Conservation (phyloP, 352 stramenopile species). For the Globisporangium splendens region DNA sequence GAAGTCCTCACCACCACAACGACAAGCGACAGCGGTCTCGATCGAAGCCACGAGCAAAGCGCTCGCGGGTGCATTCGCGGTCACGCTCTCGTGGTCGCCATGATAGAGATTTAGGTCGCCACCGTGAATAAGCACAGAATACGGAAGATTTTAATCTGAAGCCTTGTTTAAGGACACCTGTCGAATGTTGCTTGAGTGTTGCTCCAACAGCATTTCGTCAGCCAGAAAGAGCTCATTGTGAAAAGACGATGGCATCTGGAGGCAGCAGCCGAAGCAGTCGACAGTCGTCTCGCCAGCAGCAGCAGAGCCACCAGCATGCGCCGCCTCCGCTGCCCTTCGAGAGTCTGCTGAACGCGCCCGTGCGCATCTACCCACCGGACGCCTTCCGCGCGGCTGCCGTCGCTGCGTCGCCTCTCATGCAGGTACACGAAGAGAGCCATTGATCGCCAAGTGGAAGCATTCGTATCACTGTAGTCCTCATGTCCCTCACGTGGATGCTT, state of each 20-base stretch:
- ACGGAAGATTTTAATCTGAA: no score
- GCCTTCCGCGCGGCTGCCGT: slow-evolving; percentile 13
- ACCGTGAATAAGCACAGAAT: no score
- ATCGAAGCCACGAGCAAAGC: background rate
- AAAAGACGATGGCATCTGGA: background rate
- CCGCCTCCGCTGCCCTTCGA: slow-evolving; percentile 25
- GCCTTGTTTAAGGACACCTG: no score
- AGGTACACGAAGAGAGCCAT: slow-evolving; percentile 9
- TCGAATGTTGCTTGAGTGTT: background rate
- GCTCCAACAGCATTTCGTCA: background rate
- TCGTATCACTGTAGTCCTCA: background rate
- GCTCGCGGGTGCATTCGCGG: no score
- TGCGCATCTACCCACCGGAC: slow-evolving; percentile 57
- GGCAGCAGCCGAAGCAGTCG: slow-evolving; percentile 5
- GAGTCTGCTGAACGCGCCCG: slow-evolving; percentile 30
- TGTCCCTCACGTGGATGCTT: background rate
- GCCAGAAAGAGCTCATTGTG: no score
- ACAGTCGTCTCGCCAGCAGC: background rate
- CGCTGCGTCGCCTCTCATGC: slow-evolving; percentile 9
- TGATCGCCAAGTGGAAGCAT: no score
- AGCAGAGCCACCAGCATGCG: slow-evolving; percentile 11
- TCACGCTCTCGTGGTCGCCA: no score
- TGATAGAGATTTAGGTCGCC: no score
- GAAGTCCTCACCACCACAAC: no score
- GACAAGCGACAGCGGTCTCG: background rate